A percentile compares a stretch with the other conserved stretches of the same genome.
These are phyloP conservation scores for Priceomyces haplophilus DNA, from an alignment of 805 yeast species.

Conservation along the genomic window DNA sequence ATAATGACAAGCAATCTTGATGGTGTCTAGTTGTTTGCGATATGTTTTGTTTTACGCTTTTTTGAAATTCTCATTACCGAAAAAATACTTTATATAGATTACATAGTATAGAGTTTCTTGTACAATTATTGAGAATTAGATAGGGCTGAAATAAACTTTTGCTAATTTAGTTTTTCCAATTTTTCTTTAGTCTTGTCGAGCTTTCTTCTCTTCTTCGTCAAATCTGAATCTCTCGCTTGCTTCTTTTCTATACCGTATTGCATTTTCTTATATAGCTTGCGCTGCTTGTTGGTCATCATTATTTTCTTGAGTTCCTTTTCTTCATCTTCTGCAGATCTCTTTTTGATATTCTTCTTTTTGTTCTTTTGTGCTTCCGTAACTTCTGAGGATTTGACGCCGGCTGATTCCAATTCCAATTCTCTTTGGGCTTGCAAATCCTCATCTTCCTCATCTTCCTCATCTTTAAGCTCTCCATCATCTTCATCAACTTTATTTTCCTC, in stretches of 20 bases:
- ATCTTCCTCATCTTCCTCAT: slow-evolving; percentile 45
- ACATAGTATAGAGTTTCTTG: too few relatives aligned
- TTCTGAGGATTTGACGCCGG: slow-evolving; percentile 78
- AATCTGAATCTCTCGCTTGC: slow-evolving; percentile 67
- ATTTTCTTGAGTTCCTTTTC: slow-evolving; percentile 91
- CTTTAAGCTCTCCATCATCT: slow-evolving; percentile 49
- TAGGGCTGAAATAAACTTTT: neutral
- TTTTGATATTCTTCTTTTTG: slow-evolving; percentile 35
- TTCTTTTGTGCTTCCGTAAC: slow-evolving; percentile 24
- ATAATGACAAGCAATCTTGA: too few relatives aligned
- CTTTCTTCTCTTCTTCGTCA: slow-evolving; percentile 67
- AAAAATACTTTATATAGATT: too few relatives aligned
- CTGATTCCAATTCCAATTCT: slow-evolving; percentile 74
- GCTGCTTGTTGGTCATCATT: slow-evolving; percentile 97
- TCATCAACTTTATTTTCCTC: slow-evolving; percentile 41
- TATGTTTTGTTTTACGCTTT: too few relatives aligned
- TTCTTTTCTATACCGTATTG: slow-evolving; percentile 85
- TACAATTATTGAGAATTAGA: neutral
- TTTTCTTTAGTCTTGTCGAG: slow-evolving; percentile 59
- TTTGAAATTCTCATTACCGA: too few relatives aligned
- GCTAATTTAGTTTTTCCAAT: slow-evolving; percentile 19
- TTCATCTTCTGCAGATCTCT: slow-evolving; percentile 58
- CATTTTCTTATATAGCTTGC: slow-evolving; percentile 91
- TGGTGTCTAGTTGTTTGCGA: too few relatives aligned
- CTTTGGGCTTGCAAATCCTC: slow-evolving; percentile 76